phyloP scores from a whole-genome alignment of 2,329 filamentous ascomycete species.

The Myriangium duriaei region DNA sequence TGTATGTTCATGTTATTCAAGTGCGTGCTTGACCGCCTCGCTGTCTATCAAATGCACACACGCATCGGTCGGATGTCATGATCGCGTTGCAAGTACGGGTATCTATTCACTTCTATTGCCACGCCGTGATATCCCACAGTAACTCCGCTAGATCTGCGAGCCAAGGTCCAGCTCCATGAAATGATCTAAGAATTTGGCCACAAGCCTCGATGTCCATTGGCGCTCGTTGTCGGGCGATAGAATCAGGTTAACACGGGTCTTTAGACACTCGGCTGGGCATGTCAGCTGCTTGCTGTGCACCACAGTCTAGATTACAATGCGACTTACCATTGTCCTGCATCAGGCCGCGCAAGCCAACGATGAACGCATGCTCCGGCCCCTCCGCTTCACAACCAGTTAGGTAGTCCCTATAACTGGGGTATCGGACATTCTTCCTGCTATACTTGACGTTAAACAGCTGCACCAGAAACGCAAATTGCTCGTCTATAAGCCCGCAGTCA shows the following conservation, averaged over 20 bases:
- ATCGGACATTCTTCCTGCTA: conserved; percentile 24
- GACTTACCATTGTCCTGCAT: conserved; percentile 32
- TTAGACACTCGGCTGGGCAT: conserved; percentile 26
- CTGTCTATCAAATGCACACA: background rate
- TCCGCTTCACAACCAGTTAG: background rate
- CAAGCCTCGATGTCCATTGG: conserved; percentile 30
- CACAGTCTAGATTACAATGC: background rate
- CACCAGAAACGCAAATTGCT: conserved; percentile 31
- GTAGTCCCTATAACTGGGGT: conserved; percentile 9
- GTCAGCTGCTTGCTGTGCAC: conserved; percentile 4
- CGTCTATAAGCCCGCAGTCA: conserved; percentile 33
- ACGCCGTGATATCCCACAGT: background rate
- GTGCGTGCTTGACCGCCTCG: too few relatives aligned
- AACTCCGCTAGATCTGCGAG: background rate
- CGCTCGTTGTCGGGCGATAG: conserved; percentile 28
- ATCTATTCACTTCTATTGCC: background rate
- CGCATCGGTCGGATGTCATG: background rate
- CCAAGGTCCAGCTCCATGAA: conserved; percentile 16
- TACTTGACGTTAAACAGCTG: conserved; percentile 38
- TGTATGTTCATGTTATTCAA: too few relatives aligned
- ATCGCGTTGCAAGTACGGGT: background rate
- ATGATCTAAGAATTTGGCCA: conserved; percentile 31
- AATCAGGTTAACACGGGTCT: conserved; percentile 24
- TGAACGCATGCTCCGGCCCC: conserved; percentile 9
- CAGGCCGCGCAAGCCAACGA: conserved; percentile 22